Evolutionary conservation across 2,329 filamentous ascomycete genomes (phyloP).

Genomic region (Aspergillus quadricinctus): DNA sequence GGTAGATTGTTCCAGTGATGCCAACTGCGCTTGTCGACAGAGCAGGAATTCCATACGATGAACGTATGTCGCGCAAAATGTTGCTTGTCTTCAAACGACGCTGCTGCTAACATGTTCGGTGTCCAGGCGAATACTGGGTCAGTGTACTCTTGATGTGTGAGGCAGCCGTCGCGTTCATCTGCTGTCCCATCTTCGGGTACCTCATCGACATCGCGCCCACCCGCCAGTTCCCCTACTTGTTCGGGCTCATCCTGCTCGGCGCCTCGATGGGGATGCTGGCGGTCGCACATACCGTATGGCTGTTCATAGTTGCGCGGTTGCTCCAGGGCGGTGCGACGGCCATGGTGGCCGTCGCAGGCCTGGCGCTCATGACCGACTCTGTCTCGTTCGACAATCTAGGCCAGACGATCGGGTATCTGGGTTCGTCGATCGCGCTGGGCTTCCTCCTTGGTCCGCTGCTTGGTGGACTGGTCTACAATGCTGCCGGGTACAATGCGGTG

Average conservation of each 20-base stretch:
- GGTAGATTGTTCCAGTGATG: conserved; percentile 28
- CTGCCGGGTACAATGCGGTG: conserved; percentile 55
- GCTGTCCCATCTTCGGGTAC: conserved; percentile 27
- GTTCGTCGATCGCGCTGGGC: conserved; percentile 55
- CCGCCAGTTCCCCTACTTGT: conserved; percentile 55
- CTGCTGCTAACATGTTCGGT: not conserved
- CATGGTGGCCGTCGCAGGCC: conserved; percentile 57
- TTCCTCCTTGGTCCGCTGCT: conserved; percentile 54
- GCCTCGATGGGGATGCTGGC: conserved; percentile 54
- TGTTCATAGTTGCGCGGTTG: conserved; percentile 50
- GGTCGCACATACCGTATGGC: conserved; percentile 44
- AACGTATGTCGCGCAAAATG: conserved; percentile 16
- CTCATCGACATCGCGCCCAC: conserved; percentile 29
- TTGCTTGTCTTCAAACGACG: not conserved
- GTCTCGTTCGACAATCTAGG: conserved; percentile 55
- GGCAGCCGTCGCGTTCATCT: conserved; percentile 22
- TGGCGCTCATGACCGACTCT: conserved; percentile 57
- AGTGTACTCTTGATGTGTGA: conserved; percentile 27
- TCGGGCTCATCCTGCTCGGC: conserved; percentile 51
- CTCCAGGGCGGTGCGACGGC: conserved; percentile 56
- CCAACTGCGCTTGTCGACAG: conserved; percentile 23
- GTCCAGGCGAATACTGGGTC: conserved; percentile 25
- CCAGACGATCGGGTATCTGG: conserved; percentile 56
- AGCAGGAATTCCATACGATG: conserved; percentile 19
- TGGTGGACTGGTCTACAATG: conserved; percentile 58